phyloP scores from a whole-genome alignment of 108 stramenopile species.

The Mayamaea pseudoterrestris region DNA sequence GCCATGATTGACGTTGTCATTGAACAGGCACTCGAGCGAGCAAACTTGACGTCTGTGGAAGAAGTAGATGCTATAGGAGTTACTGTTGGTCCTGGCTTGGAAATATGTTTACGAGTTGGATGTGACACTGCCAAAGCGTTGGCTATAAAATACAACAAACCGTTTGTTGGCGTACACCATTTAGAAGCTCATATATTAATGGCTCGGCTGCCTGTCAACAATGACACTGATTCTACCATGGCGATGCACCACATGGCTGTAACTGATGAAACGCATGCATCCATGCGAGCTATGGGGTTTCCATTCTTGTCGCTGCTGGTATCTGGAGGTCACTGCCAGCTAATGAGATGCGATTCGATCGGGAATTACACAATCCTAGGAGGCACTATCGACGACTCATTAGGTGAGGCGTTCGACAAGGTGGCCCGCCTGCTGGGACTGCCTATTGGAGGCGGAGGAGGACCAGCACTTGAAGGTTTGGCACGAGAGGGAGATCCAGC shows the following conservation, averaged over 20 bases:
- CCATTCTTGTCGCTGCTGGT: conserved; percentile 94
- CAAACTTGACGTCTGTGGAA: conserved; percentile 44
- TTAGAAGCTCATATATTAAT: conserved; percentile 94
- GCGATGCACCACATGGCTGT: conserved; percentile 5
- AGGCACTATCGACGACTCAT: conserved; percentile 91
- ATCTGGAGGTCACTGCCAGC: conserved; percentile 93
- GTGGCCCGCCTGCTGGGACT: conserved; percentile 86
- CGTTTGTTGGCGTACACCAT: conserved; percentile 95
- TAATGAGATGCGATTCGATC: conserved; percentile 80
- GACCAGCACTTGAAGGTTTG: conserved; percentile 85
- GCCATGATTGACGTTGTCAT: conserved; percentile 79
- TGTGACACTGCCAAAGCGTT: conserved; percentile 71
- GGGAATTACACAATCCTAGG: conserved; percentile 78
- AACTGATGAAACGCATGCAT: conserved; percentile 6
- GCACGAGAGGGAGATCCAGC: conserved; percentile 75
- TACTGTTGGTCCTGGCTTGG: conserved; percentile 96
- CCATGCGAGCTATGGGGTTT: conserved; percentile 53
- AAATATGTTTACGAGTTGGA: conserved; percentile 94
- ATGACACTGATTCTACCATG: conserved; percentile 10
- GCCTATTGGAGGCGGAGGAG: conserved; percentile 83
- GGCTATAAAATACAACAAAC: conserved; percentile 61
- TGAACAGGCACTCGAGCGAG: conserved; percentile 54
- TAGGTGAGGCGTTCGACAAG: conserved; percentile 92
- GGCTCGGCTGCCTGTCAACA: conserved; percentile 66
- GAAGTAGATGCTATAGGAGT: conserved; percentile 95